Evolutionary conservation across 805 yeast genomes (phyloP), one percentile per base, ranked within the genome.

Genomic region (Spathaspora sp.): DNA sequence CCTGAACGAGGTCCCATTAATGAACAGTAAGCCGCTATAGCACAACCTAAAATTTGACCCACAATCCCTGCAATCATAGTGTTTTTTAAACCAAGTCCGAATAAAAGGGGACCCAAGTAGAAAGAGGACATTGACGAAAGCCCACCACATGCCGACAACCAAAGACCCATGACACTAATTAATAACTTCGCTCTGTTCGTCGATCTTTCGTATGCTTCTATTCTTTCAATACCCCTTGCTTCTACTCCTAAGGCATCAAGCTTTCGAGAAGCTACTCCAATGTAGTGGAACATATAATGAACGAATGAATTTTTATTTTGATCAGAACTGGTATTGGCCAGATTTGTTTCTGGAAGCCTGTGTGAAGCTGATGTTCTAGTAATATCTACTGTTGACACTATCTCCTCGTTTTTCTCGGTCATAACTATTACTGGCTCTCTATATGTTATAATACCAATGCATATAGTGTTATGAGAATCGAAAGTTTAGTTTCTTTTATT

Each of bases 1-100:
- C 97, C 97, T 0, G 96, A 87, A 52, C 90, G 76, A 1, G 97
- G 96, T 2, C 97, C 97, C 90, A 90, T 83, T 4, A 83, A 78
- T 5, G 96, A 78, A 64, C 94, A 88, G 62, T 88, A 89, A 0
- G 89, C 94, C 2, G 96, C 96, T 26, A 89, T 72, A 6, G 78
- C 64, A 61, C 94, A 85, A 0, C 97, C 97, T 2, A 87, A 58
- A 29, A 81, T 65, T 52, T 81, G 79, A 0, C 89, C 89, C 5
- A 83, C 57, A 17, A 86, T 55, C 1, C 96, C 96, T 17, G 82
- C 72, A 3, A 81, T 67, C 54, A 87, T 60, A 1, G 88, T 71
- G 58, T 88, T 86, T 52, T 70, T 79, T 59, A 87, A 84, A 12
- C 89, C 88, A 20, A 90, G 70, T 2, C 80, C 86, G 62, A 80